Base-by-base conservation (phyloP, 371 early-diverging fungal genomes). In the Mucor ambiguus region DNA sequence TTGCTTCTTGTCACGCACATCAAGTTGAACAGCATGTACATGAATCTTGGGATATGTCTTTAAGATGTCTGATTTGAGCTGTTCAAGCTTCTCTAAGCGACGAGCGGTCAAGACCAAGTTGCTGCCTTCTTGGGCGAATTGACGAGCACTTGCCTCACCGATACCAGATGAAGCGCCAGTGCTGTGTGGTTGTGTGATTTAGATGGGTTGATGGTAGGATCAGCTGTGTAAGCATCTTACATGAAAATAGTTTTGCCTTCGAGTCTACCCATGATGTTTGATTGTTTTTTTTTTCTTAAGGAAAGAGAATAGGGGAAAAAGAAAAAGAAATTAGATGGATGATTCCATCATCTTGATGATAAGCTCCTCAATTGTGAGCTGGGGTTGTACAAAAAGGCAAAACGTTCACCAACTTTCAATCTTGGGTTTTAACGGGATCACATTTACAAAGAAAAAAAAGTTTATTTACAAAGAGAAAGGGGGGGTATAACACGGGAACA, bases 81-180 rank as follows among this genome's bases (percentile, higher is more conserved):
- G 66, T 11, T 87, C 78, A 3, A 97, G 77, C 2, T 89, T 85
- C 4, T 94, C 93, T 14, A 75, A 18, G 22, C 96, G 89, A 37
- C 97, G 88, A 5, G 95, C 96, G 14, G 93, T 85, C 16, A 96
- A 67, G 44, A 95, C 79, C 66, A 97, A 70, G 71, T 95, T 87
- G 60, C 92, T 85, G 33, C 93, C 94, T 30, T 85, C 87, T 16
- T 81, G 80, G 20, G 97, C 97, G 78, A 95, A 98, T 68, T 93
- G 92, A 46, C 85, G 79, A 9, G 97, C 96, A 66, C 87, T 88
- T 9, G 93, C 92, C 61, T 89, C 89, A 60, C 97, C 97, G 61
- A 97, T 96, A 44, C 96, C 97, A 6, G 95, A 85, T 9, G 90
- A 89, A 22, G 97, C 96, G n/a, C 98, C 97, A n/a, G 96, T 96